Percentiles rank a stretch among this genome's conserved stretches.
phyloP scores from a whole-genome alignment of 2,329 filamentous ascomycete genomes.

The Metarhizium album region DNA sequence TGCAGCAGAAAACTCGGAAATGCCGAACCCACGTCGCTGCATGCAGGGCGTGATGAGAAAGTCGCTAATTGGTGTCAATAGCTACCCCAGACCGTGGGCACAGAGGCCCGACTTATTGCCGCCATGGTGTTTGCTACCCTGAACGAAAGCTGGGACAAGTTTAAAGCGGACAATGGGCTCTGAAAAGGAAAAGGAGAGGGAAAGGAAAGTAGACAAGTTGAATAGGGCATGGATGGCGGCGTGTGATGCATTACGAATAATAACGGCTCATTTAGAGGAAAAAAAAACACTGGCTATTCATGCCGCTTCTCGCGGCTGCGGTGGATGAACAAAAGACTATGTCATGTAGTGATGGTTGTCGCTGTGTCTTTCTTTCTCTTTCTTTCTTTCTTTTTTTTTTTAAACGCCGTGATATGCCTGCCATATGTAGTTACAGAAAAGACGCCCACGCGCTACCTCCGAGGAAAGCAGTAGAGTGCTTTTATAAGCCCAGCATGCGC shows the following conservation, averaged over 20 bases:
- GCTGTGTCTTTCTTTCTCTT: too few relatives aligned
- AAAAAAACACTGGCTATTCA: neutral
- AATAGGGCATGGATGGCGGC: slow-evolving; percentile 2
- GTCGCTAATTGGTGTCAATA: slow-evolving; percentile 19
- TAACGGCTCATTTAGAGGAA: neutral
- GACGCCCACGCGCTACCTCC: neutral
- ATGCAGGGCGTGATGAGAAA: too few relatives aligned
- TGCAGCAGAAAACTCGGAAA: too few relatives aligned
- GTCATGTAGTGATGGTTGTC: too few relatives aligned
- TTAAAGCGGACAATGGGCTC: slow-evolving; percentile 57
- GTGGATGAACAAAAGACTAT: neutral
- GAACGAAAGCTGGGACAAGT: slow-evolving; percentile 65
- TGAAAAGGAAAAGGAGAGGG: too few relatives aligned
- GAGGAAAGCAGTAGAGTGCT: neutral
- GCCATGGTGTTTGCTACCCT: slow-evolving; percentile 56
- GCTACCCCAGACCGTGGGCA: slow-evolving; percentile 54
- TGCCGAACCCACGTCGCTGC: too few relatives aligned
- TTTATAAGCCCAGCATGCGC: slow-evolving; percentile 61
- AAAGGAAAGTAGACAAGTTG: too few relatives aligned
- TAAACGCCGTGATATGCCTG: slow-evolving; percentile 16
- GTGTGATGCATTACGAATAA: neutral
- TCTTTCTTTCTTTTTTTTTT: too few relatives aligned
- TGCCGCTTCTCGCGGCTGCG: neutral
- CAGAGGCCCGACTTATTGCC: slow-evolving; percentile 56
- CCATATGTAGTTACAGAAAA: neutral